Base-by-base conservation (phyloP, 805 yeast species). In the Kodamaea nitidulidarum region DNA sequence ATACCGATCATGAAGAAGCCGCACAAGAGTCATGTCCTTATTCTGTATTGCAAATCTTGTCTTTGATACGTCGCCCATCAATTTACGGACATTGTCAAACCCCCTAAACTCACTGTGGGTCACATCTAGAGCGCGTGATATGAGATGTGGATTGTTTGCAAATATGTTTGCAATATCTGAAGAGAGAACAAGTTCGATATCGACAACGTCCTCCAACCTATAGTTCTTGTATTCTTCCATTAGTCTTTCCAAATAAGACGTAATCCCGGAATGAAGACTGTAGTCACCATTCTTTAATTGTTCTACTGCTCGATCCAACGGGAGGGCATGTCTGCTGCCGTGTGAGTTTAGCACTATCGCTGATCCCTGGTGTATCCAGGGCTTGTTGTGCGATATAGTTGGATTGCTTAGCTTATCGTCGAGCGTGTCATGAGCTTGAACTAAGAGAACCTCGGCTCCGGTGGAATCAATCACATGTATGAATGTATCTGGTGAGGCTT, bases 341-440 rank as follows among this genome's bases (percentile, higher is more conserved):
- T 41, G 45, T 16, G 15, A 14, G 7, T 42, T 33, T 11, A 44
- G 30, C 7, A 41, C 17, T n/a, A 42, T 38, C 11, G 73, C 50
- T 15, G 56, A 46, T 3, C 72, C 71, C 32, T 63, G 53, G 38
- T 71, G 65, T 7, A 77, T 44, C 84, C 84, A 79, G 2, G 72
- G 54, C 40, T 85, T 58, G 50, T 79, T 77, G 11, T 58, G 49
- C 0, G 81, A 69, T 38, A 58, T 64, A 7, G 74, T 48, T 73
- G 79, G 74, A 4, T 60, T 59, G 0, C 80, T 79, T 2, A 78
- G 42, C 2, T 46, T 40, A 3, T 76, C 73, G 33, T 76, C 82
- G 11, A 34, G 35, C 1, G 70, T 66, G 48, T 80, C 86, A 42
- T 64, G 60, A 2, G 65, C 44, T 28, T 69, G 74, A 4, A 76